phyloP scores from a whole-genome alignment of 257 asterid genomes.

The Coffea canephora region DNA sequence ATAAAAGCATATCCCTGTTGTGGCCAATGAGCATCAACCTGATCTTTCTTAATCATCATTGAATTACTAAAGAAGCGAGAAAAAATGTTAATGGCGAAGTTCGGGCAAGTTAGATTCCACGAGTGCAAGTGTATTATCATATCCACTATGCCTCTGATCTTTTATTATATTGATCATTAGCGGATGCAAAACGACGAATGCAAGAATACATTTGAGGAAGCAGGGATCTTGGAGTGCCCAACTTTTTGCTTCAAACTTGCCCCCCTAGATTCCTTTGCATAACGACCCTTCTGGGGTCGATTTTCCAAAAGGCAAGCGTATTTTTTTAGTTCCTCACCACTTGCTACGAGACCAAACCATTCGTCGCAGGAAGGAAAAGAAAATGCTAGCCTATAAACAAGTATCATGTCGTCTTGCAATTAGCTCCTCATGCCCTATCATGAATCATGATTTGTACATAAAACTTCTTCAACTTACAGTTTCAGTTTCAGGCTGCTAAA shows the following conservation, averaged over 20 bases:
- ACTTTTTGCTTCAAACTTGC: conserved; percentile 40
- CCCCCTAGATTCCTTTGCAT: conserved; percentile 53
- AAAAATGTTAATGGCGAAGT: conserved; percentile 18
- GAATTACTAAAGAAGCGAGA: conserved; percentile 19
- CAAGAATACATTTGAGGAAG: conserved; percentile 45
- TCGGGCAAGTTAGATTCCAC: conserved; percentile 47
- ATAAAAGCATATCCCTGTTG: conserved; percentile 43
- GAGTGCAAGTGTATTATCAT: conserved; percentile 18
- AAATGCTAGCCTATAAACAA: too few relatives aligned
- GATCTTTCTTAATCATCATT: conserved; percentile 21
- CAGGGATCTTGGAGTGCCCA: conserved; percentile 51
- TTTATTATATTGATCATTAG: conserved; percentile 15
- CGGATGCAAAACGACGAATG: conserved; percentile 19
- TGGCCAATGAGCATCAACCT: conserved; percentile 38
- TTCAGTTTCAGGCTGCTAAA: background rate
- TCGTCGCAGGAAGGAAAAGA: background rate
- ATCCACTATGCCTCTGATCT: conserved; percentile 20
- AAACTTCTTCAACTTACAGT: background rate
- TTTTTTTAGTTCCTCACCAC: background rate
- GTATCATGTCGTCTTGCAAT: background rate
- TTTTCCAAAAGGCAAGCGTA: conserved; percentile 17
- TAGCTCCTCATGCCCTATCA: too few relatives aligned
- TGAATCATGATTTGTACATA: background rate
- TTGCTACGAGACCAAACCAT: background rate
- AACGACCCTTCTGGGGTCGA: conserved; percentile 42